phyloP scores from a whole-genome alignment of 306 rosid species.

The Vigna nakashimae region DNA sequence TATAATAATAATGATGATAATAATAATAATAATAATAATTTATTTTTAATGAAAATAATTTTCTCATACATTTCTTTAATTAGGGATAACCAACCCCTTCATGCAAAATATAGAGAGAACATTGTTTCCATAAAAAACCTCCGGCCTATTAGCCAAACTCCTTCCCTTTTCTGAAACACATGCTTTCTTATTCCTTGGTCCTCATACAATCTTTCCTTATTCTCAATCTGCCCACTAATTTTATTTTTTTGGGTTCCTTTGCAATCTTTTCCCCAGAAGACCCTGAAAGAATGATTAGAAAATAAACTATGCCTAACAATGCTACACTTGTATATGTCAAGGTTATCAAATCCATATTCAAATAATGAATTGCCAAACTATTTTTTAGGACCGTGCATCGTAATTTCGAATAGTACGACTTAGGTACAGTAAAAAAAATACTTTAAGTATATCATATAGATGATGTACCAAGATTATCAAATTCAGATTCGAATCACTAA shows the following conservation, averaged over 20 bases:
- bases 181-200: conserved; percentile 12
- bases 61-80: background rate
- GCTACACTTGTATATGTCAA: background rate
- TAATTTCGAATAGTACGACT: too few species aligned
- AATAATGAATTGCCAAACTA: too few species aligned
- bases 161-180: conserved; percentile 5
- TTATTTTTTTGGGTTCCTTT: background rate
- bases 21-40: background rate
- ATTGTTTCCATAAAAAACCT: too few species aligned
- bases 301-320: conserved; percentile 10
- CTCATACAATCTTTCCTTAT: background rate
- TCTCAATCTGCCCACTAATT: background rate
- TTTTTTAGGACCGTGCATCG: too few species aligned
- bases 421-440: too few species aligned
- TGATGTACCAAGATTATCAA: too few species aligned
- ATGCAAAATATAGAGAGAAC: too few species aligned
- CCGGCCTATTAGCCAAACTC: background rate
- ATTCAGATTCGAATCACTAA: too few species aligned
- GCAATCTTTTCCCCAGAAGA: conserved; percentile 12
- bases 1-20: background rate
- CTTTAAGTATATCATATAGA: too few species aligned
- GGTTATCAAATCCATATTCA: too few species aligned
- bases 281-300: background rate
- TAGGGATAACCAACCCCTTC: background rate
- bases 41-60: background rate